Percentiles rank a stretch among this genome's conserved stretches.
These are phyloP conservation scores for Straminergon stramineum DNA, from an alignment of 225 moss, liverwort and hornwort species.

Conservation along the genomic window DNA sequence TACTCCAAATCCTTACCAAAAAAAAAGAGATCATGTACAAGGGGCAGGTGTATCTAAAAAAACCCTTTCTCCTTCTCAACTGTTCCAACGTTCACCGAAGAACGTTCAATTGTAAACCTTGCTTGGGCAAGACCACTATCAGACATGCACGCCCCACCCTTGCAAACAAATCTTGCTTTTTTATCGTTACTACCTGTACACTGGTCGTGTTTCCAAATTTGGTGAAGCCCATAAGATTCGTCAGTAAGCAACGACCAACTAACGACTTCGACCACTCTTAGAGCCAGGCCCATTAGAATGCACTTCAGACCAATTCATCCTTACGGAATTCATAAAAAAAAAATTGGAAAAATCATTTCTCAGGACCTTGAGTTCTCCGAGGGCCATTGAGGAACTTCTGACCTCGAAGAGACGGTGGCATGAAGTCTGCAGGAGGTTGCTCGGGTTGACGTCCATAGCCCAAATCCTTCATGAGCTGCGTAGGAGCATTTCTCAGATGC, in stretches of 20 bases:
- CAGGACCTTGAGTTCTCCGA: slow-evolving; percentile 8
- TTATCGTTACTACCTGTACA: slow-evolving; percentile 18
- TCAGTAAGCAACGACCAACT: not conserved
- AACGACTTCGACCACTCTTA: not conserved
- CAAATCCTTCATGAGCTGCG: slow-evolving; percentile 69
- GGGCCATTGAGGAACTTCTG: slow-evolving; percentile 66
- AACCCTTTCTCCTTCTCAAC: not conserved
- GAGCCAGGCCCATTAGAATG: not conserved
- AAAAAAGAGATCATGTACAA: not conserved
- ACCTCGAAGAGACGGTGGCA: slow-evolving; percentile 70
- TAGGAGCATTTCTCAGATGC: slow-evolving; percentile 72
- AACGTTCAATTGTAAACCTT: not conserved
- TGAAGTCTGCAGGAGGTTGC: slow-evolving; percentile 54
- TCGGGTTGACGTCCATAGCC: slow-evolving; percentile 60
- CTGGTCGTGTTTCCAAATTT: not conserved
- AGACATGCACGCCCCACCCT: not conserved
- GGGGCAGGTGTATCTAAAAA: not conserved
- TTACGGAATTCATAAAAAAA: not conserved
- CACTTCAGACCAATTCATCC: not conserved
- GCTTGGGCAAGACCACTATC: not conserved
- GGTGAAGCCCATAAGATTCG: not conserved
- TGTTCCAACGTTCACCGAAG: not conserved
- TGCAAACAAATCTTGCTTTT: not conserved
- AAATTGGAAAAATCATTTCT: not conserved
- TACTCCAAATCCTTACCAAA: not conserved